These are phyloP conservation scores for Boletellus sp. DNA, from an alignment of 768 basidiomycete species.

Conservation along the genomic window DNA sequence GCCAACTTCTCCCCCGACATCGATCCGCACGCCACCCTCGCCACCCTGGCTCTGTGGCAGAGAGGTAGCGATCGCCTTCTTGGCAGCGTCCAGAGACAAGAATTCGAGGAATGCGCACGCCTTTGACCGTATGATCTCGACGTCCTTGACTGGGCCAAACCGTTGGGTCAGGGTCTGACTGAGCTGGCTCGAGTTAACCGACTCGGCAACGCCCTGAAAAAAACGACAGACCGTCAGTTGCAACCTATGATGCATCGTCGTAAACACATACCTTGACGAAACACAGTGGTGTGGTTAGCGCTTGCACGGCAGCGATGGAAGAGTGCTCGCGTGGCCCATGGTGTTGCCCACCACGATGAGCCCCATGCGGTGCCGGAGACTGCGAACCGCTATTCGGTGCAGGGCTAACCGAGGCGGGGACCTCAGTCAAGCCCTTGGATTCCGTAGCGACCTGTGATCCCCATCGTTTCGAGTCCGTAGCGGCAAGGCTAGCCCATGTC, in stretches of 20 bases:
- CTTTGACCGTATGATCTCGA: slow-evolving; percentile 84
- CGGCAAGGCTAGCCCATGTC: slow-evolving; percentile 92
- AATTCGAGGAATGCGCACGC: slow-evolving; percentile 97
- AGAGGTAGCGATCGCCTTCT: slow-evolving; percentile 76
- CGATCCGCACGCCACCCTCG: slow-evolving; percentile 83
- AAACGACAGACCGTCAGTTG: slow-evolving; percentile 1
- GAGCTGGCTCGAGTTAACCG: slow-evolving; percentile 52
- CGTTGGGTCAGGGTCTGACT: slow-evolving; percentile 47
- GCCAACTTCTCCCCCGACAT: slow-evolving; percentile 52
- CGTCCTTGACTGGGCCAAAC: slow-evolving; percentile 81
- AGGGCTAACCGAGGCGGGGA: slow-evolving; percentile 39
- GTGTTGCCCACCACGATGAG: slow-evolving; percentile 33
- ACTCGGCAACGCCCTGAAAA: slow-evolving; percentile 67
- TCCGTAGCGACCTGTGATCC: slow-evolving; percentile 77
- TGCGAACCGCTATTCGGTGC: slow-evolving; percentile 41
- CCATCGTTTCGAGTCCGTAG: slow-evolving; percentile 80
- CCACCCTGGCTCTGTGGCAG: slow-evolving; percentile 69
- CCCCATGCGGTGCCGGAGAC: slow-evolving; percentile 30
- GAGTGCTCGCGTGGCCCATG: slow-evolving; percentile 43
- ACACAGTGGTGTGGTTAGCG: slow-evolving; percentile 69
- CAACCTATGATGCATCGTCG: background rate
- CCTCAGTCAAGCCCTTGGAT: slow-evolving; percentile 72
- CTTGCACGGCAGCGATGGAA: slow-evolving; percentile 51
- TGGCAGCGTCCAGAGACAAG: slow-evolving; percentile 68
- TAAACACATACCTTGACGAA: slow-evolving; percentile 78